These are phyloP conservation scores for Nakaseomyces nivariensis DNA, from an alignment of 1,139 yeast genomes.

Conservation along the genomic window DNA sequence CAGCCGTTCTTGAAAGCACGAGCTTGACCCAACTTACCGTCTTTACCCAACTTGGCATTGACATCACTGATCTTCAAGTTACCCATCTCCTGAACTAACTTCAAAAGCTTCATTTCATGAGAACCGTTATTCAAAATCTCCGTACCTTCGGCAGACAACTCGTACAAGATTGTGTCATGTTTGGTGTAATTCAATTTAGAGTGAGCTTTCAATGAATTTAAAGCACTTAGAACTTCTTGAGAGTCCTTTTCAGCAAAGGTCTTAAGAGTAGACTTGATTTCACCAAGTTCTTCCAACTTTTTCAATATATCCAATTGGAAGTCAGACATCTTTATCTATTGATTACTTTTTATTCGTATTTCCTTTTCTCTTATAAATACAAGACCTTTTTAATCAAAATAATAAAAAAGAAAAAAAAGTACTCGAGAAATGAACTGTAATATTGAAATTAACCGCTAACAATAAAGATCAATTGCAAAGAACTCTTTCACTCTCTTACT, in stretches of 20 bases:
- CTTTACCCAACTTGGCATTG: slow-evolving; percentile 59
- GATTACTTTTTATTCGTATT: no score
- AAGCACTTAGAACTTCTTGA: slow-evolving; percentile 58
- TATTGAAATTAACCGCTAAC: no score
- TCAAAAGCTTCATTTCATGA: slow-evolving; percentile 78
- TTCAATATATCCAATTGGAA: slow-evolving; percentile 42
- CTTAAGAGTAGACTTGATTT: slow-evolving; percentile 53
- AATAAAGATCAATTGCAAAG: no score
- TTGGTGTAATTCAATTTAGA: slow-evolving; percentile 68
- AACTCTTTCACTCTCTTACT: no score
- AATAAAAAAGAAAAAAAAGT: no score
- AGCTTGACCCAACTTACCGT: slow-evolving; percentile 88
- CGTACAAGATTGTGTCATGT: slow-evolving; percentile 68
- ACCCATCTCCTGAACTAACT: slow-evolving; percentile 57
- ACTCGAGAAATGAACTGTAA: no score
- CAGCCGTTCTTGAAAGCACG: slow-evolving; percentile 98
- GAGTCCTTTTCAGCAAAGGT: slow-evolving; percentile 45
- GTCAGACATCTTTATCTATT: slow-evolving; percentile 1
- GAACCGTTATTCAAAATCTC: slow-evolving; percentile 75
- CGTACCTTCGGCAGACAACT: slow-evolving; percentile 70
- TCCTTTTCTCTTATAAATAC: no score
- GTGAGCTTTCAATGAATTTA: slow-evolving; percentile 79
- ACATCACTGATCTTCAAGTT: slow-evolving; percentile 77
- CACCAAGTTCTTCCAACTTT: slow-evolving; percentile 49
- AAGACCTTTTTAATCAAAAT: no score